phyloP scores from a whole-genome alignment of 1,139 yeast species.

The Yamadazyma sp. region DNA sequence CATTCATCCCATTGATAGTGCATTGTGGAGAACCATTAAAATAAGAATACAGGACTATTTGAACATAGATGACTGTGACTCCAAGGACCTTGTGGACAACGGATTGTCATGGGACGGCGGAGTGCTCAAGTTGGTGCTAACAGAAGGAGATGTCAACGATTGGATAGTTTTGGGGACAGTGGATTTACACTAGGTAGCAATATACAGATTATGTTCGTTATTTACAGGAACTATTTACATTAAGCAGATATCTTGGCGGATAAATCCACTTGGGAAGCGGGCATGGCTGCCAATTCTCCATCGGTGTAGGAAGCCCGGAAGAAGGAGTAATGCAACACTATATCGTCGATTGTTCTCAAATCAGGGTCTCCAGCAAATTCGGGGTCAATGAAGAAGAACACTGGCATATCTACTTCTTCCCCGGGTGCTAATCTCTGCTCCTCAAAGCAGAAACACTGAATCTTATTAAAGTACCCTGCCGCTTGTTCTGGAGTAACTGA shows the following conservation, averaged over 20 bases:
- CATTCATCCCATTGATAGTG: constrained; percentile 66
- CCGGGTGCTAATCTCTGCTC: constrained; percentile 93
- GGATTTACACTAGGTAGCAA: constrained; percentile 2
- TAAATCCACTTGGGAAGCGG: constrained; percentile 20
- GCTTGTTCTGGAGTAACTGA: constrained; percentile 96
- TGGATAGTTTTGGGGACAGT: constrained; percentile 71
- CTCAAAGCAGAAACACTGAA: constrained; percentile 97
- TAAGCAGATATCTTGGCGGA: background rate
- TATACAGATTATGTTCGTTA: too few species aligned
- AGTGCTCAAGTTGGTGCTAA: constrained; percentile 62
- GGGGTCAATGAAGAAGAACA: constrained; percentile 96
- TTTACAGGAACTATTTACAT: too few species aligned
- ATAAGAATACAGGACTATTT: constrained; percentile 71
- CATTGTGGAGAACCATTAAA: constrained; percentile 63
- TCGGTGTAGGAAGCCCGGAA: constrained; percentile 64
- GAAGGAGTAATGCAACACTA: constrained; percentile 89
- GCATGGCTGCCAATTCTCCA: constrained; percentile 46
- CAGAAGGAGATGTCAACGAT: constrained; percentile 73
- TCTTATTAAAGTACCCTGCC: constrained; percentile 93
- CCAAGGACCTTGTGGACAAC: constrained; percentile 34
- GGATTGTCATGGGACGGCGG: constrained; percentile 65
- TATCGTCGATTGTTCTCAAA: constrained; percentile 87
- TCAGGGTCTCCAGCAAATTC: constrained; percentile 94
- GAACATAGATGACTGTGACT: constrained; percentile 49
- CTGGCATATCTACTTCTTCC: constrained; percentile 99